phyloP scores from a whole-genome alignment of 306 rosid genomes.

The Inga leiocalycina region DNA sequence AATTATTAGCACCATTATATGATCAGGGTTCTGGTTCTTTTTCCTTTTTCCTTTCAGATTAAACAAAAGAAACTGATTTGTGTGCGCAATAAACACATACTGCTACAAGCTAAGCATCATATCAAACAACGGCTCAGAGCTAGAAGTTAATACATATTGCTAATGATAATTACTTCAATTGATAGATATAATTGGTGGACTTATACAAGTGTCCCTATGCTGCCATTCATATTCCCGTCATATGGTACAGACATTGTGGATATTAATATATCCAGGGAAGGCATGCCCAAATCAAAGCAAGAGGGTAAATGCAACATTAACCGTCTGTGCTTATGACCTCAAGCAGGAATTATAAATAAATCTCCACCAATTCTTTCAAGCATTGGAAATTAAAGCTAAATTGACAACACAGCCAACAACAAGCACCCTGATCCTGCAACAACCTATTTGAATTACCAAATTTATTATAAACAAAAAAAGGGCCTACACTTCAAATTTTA shows the following conservation, averaged over 20 bases:
- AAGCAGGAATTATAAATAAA: neutral
- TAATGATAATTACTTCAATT: neutral
- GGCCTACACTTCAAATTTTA: neutral
- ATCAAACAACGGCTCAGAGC: neutral
- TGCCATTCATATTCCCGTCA: neutral
- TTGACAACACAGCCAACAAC: neutral
- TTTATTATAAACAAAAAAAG: neutral
- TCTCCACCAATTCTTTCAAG: neutral
- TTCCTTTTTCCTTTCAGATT: neutral
- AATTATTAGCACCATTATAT: neutral
- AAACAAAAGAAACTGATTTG: neutral
- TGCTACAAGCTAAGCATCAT: neutral
- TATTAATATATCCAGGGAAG: neutral
- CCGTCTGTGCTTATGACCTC: neutral
- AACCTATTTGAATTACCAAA: neutral
- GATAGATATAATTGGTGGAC: neutral
- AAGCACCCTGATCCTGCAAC: neutral
- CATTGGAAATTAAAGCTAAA: neutral
- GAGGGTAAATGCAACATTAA: neutral
- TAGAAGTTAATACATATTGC: neutral
- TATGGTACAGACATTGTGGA: neutral
- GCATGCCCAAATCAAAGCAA: neutral
- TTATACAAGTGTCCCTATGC: neutral
- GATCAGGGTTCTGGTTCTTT: neutral
- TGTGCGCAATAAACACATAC: neutral